Base-by-base conservation (phyloP, 2,329 filamentous ascomycete species). In the Orbilia quercus region DNA sequence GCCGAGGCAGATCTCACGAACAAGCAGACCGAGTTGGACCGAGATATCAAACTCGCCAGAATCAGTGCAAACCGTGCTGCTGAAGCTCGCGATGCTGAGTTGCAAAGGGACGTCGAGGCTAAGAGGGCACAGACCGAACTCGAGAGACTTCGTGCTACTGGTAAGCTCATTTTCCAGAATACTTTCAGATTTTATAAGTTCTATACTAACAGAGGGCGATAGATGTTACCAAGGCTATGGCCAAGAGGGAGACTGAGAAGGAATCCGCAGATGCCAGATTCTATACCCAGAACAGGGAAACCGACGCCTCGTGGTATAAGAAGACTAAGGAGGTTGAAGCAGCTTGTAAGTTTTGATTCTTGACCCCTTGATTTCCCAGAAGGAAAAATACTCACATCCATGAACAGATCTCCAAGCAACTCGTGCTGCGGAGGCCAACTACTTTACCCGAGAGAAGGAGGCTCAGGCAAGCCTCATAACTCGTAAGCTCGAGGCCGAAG, bases 41-140 rank as follows among this genome's bases (percentile, higher is more conserved):
- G 89, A 36, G 89, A 91, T 75, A 88, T 95, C 54, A 88, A 91
- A 53, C 87, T 96, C 62, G 88, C 90, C 25, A 87, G 89, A 54
- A 91, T 96, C 79, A 84, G 88, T 69, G 91, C 92, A 0, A 83
- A 86, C 75, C 89, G 91, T 60, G 84, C 87, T 7, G 89, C 91
- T 0, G 90, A 96, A 82, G 85, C 86, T 74, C 87, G 85, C 76
- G 91, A 96, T 81, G 90, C 92, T 55, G 91, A 95, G 76, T 84
- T 96, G 58, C 91, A 92, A 83, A 88, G 86, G 76, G 84, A 89
- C 12, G 91, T 96, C 74, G 88, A 96, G 82, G 82, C 88, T 76
- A 91, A 89, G 84, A 89, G 90, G 64, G 91, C 90, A 0, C 86
- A 86, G 31, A 92, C 91, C 76, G 91, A 95, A 82, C 84, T 95